Evolutionary conservation across 1,284 basidiomycete species (phyloP).

Genomic region (Malassezia obtusa): DNA sequence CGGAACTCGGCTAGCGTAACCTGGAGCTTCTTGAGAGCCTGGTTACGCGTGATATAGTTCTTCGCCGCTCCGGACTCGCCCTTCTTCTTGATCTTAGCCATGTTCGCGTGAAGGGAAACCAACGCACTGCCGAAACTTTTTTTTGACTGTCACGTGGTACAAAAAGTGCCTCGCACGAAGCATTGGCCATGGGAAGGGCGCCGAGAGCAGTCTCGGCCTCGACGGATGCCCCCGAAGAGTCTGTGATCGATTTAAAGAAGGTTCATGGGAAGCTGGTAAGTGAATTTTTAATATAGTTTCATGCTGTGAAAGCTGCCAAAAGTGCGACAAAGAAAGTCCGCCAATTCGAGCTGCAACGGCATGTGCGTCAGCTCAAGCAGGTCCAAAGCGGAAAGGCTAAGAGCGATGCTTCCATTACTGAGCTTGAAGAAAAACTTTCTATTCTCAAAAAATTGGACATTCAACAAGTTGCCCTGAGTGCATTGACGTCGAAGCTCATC

Average conservation of each 20-base stretch:
- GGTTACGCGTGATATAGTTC: constrained; percentile 64
- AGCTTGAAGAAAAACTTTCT: constrained; percentile 1
- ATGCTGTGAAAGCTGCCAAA: constrained; percentile 3
- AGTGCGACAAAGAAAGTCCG: constrained; percentile 7
- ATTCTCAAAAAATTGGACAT: constrained; percentile 6
- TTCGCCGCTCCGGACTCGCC: constrained; percentile 67
- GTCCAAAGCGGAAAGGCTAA: not conserved
- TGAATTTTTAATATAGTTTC: constrained; percentile 7
- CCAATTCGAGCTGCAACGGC: constrained; percentile 12
- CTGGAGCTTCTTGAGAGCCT: constrained; percentile 61
- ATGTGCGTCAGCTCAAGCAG: constrained; percentile 13
- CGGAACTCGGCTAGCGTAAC: constrained; percentile 95
- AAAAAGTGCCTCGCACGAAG: not conserved
- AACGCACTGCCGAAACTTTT: constrained; percentile 4
- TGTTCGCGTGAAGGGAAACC: constrained; percentile 45
- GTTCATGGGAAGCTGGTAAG: constrained; percentile 2
- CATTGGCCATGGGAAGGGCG: constrained; percentile 1
- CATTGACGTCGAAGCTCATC: constrained; percentile 8
- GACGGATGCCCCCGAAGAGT: not conserved
- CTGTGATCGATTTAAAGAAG: not conserved
- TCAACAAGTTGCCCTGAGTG: not conserved
- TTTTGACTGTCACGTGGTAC: constrained; percentile 13
- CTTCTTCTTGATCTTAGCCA: constrained; percentile 81
- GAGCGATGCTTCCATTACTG: too few relatives aligned
- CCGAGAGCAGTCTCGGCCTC: not conserved